A percentile compares a stretch with the other conserved stretches of the same genome.
Conservation (phyloP, 805 yeast genomes). For the Wickerhamomyces mucosus region DNA sequence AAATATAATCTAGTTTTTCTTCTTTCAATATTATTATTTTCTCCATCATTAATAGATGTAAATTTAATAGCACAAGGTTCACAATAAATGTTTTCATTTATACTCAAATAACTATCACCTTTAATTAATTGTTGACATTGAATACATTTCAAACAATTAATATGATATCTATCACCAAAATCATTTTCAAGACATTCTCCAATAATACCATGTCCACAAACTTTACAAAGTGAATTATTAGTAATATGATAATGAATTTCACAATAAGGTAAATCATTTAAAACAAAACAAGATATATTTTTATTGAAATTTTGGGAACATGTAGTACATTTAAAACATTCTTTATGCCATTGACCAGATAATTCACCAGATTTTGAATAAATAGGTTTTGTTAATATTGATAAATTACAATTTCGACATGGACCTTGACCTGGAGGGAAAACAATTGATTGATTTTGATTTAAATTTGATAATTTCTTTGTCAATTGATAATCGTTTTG, state of each 20-base stretch:
- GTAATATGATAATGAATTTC: conserved; percentile 62
- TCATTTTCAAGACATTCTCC: conserved; percentile 85
- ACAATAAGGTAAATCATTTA: conserved; percentile 76
- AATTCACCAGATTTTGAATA: conserved; percentile 76
- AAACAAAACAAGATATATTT: conserved; percentile 62
- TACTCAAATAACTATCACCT: conserved; percentile 42
- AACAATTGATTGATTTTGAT: neutral
- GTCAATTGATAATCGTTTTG: neutral
- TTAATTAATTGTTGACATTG: conserved; percentile 43
- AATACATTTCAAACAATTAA: conserved; percentile 59
- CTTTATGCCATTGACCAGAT: conserved; percentile 90
- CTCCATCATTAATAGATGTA: conserved; percentile 1
- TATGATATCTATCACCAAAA: conserved; percentile 62
- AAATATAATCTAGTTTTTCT: conserved; percentile 20
- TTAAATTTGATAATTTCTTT: neutral
- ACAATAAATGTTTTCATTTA: conserved; percentile 41
- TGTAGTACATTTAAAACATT: conserved; percentile 67
- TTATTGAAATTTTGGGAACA: conserved; percentile 53
- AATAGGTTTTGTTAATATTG: conserved; percentile 57
- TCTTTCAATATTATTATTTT: conserved; percentile 13
- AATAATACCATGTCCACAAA: conserved; percentile 72
- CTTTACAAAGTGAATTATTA: conserved; percentile 66
- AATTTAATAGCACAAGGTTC: conserved; percentile 25
- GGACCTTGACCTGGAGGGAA: conserved; percentile 64
- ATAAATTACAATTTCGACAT: conserved; percentile 61